These are phyloP conservation scores for Pythium insidiosum DNA, from an alignment of 352 stramenopile genomes.

Conservation along the genomic window DNA sequence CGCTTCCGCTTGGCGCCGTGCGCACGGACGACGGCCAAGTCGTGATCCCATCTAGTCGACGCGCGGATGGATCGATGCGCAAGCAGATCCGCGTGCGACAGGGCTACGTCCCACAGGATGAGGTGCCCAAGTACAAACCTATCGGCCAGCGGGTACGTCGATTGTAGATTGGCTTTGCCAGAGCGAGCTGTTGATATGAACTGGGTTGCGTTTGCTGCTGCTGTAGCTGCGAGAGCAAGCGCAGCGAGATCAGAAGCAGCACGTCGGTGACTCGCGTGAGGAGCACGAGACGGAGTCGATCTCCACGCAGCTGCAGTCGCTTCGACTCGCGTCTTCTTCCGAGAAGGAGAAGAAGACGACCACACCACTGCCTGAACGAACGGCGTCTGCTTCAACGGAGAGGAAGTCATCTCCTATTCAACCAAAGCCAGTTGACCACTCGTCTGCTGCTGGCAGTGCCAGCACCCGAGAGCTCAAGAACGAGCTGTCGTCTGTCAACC, in stretches of 20 bases:
- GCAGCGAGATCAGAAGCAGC: slow-evolving; percentile 2
- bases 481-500: slow-evolving; percentile 48
- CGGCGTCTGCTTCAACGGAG: neutral
- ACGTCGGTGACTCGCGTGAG: neutral
- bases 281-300: slow-evolving; percentile 9
- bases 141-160: slow-evolving; percentile 37
- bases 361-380: neutral
- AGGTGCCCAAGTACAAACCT: slow-evolving; percentile 76
- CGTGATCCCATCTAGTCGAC: slow-evolving; percentile 48
- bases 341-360: neutral
- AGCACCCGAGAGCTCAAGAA: slow-evolving; percentile 24
- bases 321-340: neutral
- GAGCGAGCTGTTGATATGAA: slow-evolving; percentile 7
- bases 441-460: no score
- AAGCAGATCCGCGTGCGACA: slow-evolving; percentile 77
- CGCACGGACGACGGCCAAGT: slow-evolving; percentile 49
- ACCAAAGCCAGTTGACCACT: neutral
- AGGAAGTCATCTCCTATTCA: no score
- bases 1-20: slow-evolving; percentile 56
- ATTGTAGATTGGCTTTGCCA: slow-evolving; percentile 5
- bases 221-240: slow-evolving; percentile 5
- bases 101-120: slow-evolving; percentile 77
- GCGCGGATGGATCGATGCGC: slow-evolving; percentile 65
- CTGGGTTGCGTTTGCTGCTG: neutral
- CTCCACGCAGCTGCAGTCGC: slow-evolving; percentile 2